phyloP scores from a whole-genome alignment of 2,329 filamentous ascomycete species.

The Fusarium solani-melongenae region DNA sequence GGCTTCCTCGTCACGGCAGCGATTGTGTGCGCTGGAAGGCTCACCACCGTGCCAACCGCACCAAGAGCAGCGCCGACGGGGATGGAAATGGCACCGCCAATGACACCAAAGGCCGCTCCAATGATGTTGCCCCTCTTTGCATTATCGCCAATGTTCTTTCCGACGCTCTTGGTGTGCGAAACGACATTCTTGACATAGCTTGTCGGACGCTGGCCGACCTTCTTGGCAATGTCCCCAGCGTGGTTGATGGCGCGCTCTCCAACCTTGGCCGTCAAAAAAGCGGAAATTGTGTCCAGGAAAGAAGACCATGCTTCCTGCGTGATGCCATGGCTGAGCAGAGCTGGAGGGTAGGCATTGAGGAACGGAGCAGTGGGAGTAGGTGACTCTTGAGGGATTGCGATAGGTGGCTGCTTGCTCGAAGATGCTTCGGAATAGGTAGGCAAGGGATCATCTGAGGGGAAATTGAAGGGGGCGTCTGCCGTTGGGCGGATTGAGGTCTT shows the following conservation, averaged over 20 bases:
- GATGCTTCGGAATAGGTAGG: conserved; percentile 46
- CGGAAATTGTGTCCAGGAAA: conserved; percentile 55
- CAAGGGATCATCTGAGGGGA: conserved; percentile 47
- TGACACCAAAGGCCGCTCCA: conserved; percentile 50
- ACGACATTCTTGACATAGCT: conserved; percentile 50
- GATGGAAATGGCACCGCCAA: conserved; percentile 53
- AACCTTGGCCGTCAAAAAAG: conserved; percentile 58
- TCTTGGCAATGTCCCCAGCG: conserved; percentile 53
- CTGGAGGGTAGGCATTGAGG: conserved; percentile 51
- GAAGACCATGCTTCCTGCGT: conserved; percentile 49
- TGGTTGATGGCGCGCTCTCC: conserved; percentile 57
- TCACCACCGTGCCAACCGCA: conserved; percentile 47
- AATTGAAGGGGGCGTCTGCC: conserved; percentile 52
- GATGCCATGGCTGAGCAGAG: conserved; percentile 53
- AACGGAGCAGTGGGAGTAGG: conserved; percentile 52
- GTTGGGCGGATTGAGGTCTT: conserved; percentile 40
- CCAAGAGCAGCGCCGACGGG: conserved; percentile 53
- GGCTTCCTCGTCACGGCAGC: conserved; percentile 51
- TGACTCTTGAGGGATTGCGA: conserved; percentile 55
- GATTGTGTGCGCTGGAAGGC: conserved; percentile 49
- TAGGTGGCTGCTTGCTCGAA: conserved; percentile 41
- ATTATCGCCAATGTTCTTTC: conserved; percentile 48
- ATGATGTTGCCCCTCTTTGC: conserved; percentile 55
- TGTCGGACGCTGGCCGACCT: conserved; percentile 50
- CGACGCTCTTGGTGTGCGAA: conserved; percentile 51